Base-by-base conservation (phyloP, 2,329 filamentous ascomycete species). In the Endocalyx cinctus region DNA sequence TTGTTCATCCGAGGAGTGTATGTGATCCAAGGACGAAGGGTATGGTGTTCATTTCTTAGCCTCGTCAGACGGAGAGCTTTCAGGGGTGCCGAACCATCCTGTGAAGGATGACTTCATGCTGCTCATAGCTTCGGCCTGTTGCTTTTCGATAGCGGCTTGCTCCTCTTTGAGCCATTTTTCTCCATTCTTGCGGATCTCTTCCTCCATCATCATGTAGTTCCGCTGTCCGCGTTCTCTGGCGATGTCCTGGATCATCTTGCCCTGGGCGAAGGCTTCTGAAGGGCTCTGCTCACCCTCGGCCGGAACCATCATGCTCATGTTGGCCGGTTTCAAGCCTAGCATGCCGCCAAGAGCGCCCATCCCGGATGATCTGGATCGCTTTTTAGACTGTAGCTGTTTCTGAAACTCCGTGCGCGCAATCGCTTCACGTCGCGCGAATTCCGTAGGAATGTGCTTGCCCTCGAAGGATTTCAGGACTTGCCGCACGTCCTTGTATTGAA, bases 131-230 rank as follows among this genome's bases (percentile, higher is more conserved):
- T 94, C 88, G 54, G 94, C 85, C 61, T 89, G 85, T 43, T 81
- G 73, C 70, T 87, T 89, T 70, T 96, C 90, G 67, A 89, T 83
- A 57, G 86, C 77, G 30, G 82, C 82, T 27, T 85, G 84, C 71
- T 95, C 89, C 62, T 97, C 90, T 69, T 89, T 89, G 48, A 98
- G 71, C 87, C 89, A 96, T 66, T 90, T 87, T 60, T 90, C 87
- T 33, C 89, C 92, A 57, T 97, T 92, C 61, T 94, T 84, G 29
- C 84, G 76, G 50, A 98, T 94, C 66, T 95, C 84, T 63, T 82
- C 82, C 62, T 97, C 90, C 42, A 97, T 74, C 48, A 82, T 66
- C 68, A 94, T 79, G 63, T 97, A 98, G 62, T 89, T 84, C 59
- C 83, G 82, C 65, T 89, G 85, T 20, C 92, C 92, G 31, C 88